These are phyloP conservation scores for Citrus sinensis DNA, from an alignment of 345 rosid genomes.

Conservation along the genomic window DNA sequence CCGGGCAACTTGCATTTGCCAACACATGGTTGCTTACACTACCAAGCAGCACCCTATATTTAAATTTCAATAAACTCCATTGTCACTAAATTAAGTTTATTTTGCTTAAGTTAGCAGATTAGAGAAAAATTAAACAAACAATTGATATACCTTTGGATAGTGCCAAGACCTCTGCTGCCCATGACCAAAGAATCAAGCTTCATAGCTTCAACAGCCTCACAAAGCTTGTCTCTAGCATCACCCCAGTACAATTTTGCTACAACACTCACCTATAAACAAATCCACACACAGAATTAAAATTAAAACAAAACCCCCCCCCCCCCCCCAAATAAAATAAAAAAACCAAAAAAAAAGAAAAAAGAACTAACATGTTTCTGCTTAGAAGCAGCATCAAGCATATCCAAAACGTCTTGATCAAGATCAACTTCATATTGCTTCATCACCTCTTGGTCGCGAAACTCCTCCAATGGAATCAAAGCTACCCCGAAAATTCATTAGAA, in stretches of 20 bases:
- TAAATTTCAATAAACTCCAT: background rate
- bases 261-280: slow-evolving; percentile 44
- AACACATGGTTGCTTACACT: slow-evolving; percentile 55
- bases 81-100: background rate
- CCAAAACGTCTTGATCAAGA: slow-evolving; percentile 59
- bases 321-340: no score
- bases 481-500: slow-evolving; percentile 1
- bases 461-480: slow-evolving; percentile 74
- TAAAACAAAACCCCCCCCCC: background rate
- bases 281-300: background rate
- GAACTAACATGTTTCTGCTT: slow-evolving; percentile 48
- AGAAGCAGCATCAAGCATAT: slow-evolving; percentile 57
- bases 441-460: slow-evolving; percentile 61
- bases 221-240: slow-evolving; percentile 76
- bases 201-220: slow-evolving; percentile 59
- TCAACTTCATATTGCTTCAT: slow-evolving; percentile 56
- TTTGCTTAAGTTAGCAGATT: background rate
- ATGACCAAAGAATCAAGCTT: slow-evolving; percentile 71
- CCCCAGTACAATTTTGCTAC: slow-evolving; percentile 85
- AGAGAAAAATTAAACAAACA: background rate
- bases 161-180: slow-evolving; percentile 93
- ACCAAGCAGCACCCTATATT: slow-evolving; percentile 52
- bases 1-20: slow-evolving; percentile 52
- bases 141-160: slow-evolving; percentile 53
- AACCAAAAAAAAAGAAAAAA: background rate